A percentile compares a stretch with the other conserved stretches of the same genome.
Conservation (phyloP, 1,284 basidiomycete genomes). For the Cerrena zonata region DNA sequence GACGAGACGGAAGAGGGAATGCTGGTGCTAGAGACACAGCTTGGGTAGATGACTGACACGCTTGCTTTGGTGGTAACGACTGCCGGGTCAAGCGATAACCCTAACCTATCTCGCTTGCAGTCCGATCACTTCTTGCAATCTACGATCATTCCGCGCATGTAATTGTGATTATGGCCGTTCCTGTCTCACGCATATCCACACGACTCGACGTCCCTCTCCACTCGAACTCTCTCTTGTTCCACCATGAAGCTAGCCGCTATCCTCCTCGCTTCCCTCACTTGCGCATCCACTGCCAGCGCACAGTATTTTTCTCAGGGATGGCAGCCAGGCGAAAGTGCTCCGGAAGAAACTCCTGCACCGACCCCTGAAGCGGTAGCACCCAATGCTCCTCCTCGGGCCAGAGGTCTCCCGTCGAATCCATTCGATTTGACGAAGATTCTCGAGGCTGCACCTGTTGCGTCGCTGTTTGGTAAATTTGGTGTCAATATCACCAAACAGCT, state of each 20-base stretch:
- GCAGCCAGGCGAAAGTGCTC: slow-evolving; percentile 59
- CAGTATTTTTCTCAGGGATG: slow-evolving; percentile 77
- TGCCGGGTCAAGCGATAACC: too few species aligned
- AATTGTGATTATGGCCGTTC: background rate
- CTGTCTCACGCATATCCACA: slow-evolving; percentile 6
- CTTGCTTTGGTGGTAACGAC: too few species aligned
- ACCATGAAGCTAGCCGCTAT: slow-evolving; percentile 47
- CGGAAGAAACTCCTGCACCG: slow-evolving; percentile 17
- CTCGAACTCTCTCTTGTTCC: slow-evolving; percentile 12
- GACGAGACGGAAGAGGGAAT: too few species aligned
- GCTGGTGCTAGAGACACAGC: too few species aligned
- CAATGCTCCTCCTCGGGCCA: slow-evolving; percentile 13
- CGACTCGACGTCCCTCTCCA: too few species aligned
- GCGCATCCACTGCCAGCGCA: slow-evolving; percentile 38
- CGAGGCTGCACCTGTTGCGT: slow-evolving; percentile 44
- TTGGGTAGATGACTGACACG: too few species aligned
- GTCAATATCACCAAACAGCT: slow-evolving; percentile 63
- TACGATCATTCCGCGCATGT: background rate
- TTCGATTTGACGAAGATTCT: slow-evolving; percentile 47
- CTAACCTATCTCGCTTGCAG: background rate
- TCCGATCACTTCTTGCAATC: too few species aligned
- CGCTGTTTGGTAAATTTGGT: slow-evolving; percentile 50
- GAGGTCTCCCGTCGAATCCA: slow-evolving; percentile 12
- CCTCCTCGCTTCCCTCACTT: slow-evolving; percentile 31
- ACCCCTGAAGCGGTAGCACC: slow-evolving; percentile 11